These are phyloP conservation scores for Cladorrhinum sp. DNA, from an alignment of 2,329 filamentous ascomycete species.

Conservation along the genomic window DNA sequence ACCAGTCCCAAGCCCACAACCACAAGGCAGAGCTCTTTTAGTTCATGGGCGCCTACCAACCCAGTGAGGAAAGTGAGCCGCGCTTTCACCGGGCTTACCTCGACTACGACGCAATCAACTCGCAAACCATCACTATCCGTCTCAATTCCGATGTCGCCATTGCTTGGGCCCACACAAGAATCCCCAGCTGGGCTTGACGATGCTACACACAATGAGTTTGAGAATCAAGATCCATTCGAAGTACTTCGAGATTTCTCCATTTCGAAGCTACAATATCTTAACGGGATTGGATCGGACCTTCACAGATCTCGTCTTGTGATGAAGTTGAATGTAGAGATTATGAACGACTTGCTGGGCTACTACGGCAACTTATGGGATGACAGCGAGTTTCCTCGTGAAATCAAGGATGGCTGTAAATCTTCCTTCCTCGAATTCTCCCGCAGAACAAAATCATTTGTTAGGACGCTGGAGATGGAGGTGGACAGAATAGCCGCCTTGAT, in stretches of 20 bases:
- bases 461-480: not conserved
- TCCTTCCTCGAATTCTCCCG: not conserved
- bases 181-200: not conserved
- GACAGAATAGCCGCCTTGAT: not conserved
- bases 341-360: not conserved
- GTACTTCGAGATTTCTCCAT: not conserved
- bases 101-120: not conserved
- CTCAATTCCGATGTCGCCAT: not conserved
- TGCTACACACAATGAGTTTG: not conserved
- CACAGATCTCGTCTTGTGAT: not conserved
- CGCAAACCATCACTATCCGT: not conserved
- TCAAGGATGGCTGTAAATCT: not conserved
- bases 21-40: not conserved
- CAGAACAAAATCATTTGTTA: not conserved
- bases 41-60: not conserved
- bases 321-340: not conserved
- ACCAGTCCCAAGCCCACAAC: not conserved
- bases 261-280: not conserved
- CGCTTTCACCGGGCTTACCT: not conserved
- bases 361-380: not conserved
- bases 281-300: not conserved
- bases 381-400: not conserved
- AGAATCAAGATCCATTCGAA: not conserved
- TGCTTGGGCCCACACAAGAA: not conserved
- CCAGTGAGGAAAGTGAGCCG: not conserved